Percentiles rank a stretch among this genome's conserved stretches.
Conservation (phyloP, 768 basidiomycete species). For the Lentinus tigrinus region DNA sequence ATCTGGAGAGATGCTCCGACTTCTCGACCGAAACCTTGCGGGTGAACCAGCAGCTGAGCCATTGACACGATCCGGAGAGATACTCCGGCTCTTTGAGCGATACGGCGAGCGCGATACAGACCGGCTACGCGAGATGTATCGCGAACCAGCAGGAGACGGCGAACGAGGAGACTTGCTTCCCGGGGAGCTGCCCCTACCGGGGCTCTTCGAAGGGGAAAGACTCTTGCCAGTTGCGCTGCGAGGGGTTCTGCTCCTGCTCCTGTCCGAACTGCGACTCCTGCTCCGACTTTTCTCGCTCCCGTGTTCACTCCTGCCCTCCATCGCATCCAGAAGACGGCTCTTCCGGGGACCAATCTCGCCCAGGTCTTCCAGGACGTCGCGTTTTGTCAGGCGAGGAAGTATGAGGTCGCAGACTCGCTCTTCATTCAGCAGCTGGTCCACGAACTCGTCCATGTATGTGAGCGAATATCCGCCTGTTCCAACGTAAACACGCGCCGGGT, state of each 20-base stretch:
- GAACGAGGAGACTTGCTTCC: slow-evolving; percentile 27
- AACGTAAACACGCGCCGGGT: neutral
- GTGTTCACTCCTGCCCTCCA: slow-evolving; percentile 69
- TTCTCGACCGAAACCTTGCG: slow-evolving; percentile 35
- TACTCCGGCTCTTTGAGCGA: slow-evolving; percentile 57
- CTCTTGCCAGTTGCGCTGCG: neutral
- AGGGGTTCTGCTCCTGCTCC: slow-evolving; percentile 19
- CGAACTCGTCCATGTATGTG: slow-evolving; percentile 90
- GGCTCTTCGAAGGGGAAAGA: slow-evolving; percentile 9
- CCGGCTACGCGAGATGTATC: slow-evolving; percentile 67
- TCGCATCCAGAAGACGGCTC: slow-evolving; percentile 83
- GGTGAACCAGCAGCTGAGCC: slow-evolving; percentile 26
- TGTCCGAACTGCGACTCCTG: slow-evolving; percentile 32
- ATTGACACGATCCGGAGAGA: slow-evolving; percentile 45
- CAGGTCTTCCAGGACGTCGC: slow-evolving; percentile 87
- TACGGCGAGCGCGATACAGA: slow-evolving; percentile 38
- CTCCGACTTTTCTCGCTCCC: slow-evolving; percentile 43
- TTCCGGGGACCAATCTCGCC: slow-evolving; percentile 84
- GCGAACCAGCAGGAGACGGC: slow-evolving; percentile 45
- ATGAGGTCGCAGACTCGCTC: slow-evolving; percentile 97
- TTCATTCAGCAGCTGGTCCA: slow-evolving; percentile 78
- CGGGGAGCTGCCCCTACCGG: neutral
- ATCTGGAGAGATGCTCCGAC: slow-evolving; percentile 6
- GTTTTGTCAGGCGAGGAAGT: slow-evolving; percentile 83
- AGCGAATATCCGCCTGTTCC: slow-evolving; percentile 77